phyloP scores from a whole-genome alignment of 441 rosid genomes.

The Populus tomentosa region DNA sequence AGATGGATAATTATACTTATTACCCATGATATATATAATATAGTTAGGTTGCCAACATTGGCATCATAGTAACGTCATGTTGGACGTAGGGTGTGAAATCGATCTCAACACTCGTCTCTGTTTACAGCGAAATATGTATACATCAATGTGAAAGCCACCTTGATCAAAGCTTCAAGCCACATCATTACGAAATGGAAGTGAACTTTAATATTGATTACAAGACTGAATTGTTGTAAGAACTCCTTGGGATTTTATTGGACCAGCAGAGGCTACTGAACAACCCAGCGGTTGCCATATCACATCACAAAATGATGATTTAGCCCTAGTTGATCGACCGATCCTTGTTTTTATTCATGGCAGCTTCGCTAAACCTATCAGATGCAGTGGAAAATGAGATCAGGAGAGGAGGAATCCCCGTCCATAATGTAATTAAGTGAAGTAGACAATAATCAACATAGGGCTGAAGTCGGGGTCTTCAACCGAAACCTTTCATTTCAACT shows the following conservation, averaged over 20 bases:
- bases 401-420: not conserved
- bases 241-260: not conserved
- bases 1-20: too few relatives aligned
- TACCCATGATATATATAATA: too few relatives aligned
- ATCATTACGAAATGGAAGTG: not conserved
- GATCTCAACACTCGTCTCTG: not conserved
- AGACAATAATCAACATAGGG: slow-evolving; percentile 1
- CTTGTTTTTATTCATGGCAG: not conserved
- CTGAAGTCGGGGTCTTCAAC: slow-evolving; percentile 24
- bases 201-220: not conserved
- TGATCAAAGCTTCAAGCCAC: not conserved
- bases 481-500: slow-evolving; percentile 5
- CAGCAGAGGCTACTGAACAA: not conserved
- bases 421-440: slow-evolving; percentile 7
- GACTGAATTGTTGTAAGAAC: not conserved
- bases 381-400: not conserved
- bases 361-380: not conserved
- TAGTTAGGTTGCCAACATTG: slow-evolving; percentile 22
- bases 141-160: not conserved
- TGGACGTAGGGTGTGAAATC: not conserved
- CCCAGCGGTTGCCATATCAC: slow-evolving; percentile 7
- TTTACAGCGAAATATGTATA: not conserved
- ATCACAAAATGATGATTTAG: not conserved
- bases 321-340: not conserved
- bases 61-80: slow-evolving; percentile 32